Percentiles rank a stretch among this genome's conserved stretches.
These are phyloP conservation scores for Yamadazyma takamatsuzukensis DNA, from an alignment of 805 yeast genomes.

Conservation along the genomic window DNA sequence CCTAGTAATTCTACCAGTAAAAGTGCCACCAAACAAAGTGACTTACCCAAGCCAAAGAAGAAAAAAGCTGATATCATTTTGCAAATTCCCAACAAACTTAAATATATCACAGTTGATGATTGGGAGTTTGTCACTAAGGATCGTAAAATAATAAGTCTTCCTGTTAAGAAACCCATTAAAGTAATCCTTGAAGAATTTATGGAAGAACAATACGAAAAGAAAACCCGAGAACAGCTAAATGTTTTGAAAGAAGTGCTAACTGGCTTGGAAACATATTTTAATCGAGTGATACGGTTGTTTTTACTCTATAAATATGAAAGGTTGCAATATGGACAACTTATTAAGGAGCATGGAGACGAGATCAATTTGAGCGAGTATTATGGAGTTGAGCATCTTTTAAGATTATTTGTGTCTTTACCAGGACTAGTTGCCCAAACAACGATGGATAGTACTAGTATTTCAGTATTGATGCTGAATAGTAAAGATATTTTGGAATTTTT, in stretches of 20 bases:
- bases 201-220: background rate
- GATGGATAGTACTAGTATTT: constrained; percentile 74
- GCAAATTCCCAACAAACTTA: constrained; percentile 61
- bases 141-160: constrained; percentile 64
- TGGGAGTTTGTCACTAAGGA: constrained; percentile 91
- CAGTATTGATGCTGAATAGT: constrained; percentile 50
- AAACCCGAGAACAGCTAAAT: constrained; percentile 13
- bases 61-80: constrained; percentile 49
- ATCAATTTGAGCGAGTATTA: constrained; percentile 44
- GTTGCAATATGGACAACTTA: constrained; percentile 59
- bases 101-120: constrained; percentile 76
- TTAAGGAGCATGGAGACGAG: constrained; percentile 21
- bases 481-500: constrained; percentile 54
- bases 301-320: constrained; percentile 75
- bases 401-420: constrained; percentile 77
- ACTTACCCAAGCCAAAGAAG: constrained; percentile 10
- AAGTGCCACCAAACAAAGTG: background rate
- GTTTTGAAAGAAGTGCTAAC: constrained; percentile 62
- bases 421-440: constrained; percentile 74
- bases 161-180: constrained; percentile 52
- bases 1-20: background rate
- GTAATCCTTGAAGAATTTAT: constrained; percentile 53
- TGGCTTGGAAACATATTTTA: constrained; percentile 73
- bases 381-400: constrained; percentile 77
- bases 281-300: constrained; percentile 64